Evolutionary conservation across 2,329 filamentous ascomycete species (phyloP).

Genomic region (Berkeleyomyces basicola): DNA sequence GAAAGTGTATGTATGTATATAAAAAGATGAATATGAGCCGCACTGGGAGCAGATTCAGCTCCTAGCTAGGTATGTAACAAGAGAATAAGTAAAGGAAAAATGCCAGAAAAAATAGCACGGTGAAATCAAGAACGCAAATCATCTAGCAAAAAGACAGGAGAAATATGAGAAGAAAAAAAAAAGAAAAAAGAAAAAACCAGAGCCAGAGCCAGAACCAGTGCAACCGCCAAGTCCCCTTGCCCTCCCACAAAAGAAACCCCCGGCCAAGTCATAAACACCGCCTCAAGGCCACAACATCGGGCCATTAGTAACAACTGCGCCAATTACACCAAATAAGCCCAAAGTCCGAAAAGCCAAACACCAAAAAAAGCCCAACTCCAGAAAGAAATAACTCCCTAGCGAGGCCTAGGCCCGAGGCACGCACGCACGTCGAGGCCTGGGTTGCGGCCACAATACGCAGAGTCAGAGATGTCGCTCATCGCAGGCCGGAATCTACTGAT

Average conservation of each 20-base stretch:
- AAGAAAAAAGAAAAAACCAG: no score
- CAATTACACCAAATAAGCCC: neutral
- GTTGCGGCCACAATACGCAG: neutral
- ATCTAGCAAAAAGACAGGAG: neutral
- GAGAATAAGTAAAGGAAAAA: neutral
- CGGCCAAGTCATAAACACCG: neutral
- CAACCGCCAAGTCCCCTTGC: neutral
- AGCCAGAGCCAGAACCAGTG: neutral
- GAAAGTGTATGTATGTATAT: neutral
- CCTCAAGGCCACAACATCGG: neutral
- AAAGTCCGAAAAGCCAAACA: slow-evolving; percentile 1
- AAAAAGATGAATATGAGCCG: neutral
- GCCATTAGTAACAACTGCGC: slow-evolving; percentile 1
- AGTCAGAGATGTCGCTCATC: neutral
- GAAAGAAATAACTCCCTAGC: neutral
- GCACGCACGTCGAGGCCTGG: neutral
- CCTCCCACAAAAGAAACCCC: neutral
- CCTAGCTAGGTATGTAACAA: neutral
- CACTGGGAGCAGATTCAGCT: neutral
- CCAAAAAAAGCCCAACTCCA: neutral
- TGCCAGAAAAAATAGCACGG: neutral
- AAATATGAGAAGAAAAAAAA: neutral
- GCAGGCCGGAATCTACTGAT: neutral
- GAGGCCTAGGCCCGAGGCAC: neutral
- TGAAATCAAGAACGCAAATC: neutral